phyloP scores from a whole-genome alignment of 2,329 filamentous ascomycete species.

The Leptoxyphium fumago region DNA sequence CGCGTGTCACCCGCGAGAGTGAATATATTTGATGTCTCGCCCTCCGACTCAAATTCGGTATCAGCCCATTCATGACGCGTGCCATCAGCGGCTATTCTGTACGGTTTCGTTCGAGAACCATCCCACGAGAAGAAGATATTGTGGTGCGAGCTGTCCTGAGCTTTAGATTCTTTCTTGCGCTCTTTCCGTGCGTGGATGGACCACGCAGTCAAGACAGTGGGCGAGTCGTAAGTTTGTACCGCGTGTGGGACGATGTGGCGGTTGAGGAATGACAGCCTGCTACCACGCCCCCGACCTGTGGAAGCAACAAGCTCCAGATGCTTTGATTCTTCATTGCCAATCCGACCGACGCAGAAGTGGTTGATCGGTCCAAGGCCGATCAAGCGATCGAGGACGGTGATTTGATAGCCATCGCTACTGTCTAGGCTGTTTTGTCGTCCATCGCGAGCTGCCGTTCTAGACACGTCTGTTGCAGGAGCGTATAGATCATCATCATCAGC shows the following conservation, averaged over 20 bases:
- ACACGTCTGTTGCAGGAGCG: constrained; percentile 38
- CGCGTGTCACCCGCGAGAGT: constrained; percentile 67
- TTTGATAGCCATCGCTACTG: constrained; percentile 41
- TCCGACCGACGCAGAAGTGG: constrained; percentile 52
- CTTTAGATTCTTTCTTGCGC: constrained; percentile 2
- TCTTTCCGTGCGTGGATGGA: constrained; percentile 38
- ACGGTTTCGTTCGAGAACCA: constrained; percentile 13
- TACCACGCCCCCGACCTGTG: constrained; percentile 49
- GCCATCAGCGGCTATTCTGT: constrained; percentile 6
- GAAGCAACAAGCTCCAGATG: constrained; percentile 39
- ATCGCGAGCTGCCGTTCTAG: constrained; percentile 30
- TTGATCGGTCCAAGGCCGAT: constrained; percentile 67
- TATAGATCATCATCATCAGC: constrained; percentile 49
- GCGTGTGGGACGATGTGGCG: constrained; percentile 61
- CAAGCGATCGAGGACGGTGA: constrained; percentile 64
- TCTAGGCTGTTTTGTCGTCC: constrained; percentile 24
- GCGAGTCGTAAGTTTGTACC: constrained; percentile 59
- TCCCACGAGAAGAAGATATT: constrained; percentile 18
- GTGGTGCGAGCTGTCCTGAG: constrained; percentile 5
- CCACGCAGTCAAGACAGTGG: constrained; percentile 51
- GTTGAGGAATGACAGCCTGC: constrained; percentile 62
- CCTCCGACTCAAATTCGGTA: constrained; percentile 85
- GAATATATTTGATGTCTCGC: constrained; percentile 72
- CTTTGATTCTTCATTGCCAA: constrained; percentile 24
- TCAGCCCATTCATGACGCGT: constrained; percentile 24